phyloP scores from a whole-genome alignment of 163 green algal genomes.

The Scenedesmus sp. region DNA sequence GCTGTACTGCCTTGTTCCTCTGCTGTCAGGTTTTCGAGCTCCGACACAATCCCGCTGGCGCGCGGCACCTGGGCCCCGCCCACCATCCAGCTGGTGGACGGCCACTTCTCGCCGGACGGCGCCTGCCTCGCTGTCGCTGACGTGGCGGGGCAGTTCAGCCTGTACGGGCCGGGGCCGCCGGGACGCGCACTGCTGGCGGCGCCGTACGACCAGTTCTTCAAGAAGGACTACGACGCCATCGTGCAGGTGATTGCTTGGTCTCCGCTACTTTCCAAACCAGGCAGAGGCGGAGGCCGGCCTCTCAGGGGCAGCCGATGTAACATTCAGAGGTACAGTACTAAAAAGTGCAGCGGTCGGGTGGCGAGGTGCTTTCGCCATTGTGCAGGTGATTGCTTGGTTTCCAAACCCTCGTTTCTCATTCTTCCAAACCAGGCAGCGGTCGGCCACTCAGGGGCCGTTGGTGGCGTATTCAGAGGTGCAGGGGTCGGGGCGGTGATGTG shows the following conservation, averaged over 20 bases:
- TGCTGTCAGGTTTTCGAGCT: slow-evolving; percentile 48
- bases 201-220: slow-evolving; percentile 79
- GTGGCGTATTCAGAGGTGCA: no score
- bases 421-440: no score
- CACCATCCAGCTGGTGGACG: slow-evolving; percentile 78
- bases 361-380: no score
- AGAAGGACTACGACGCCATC: slow-evolving; percentile 44
- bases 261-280: no score
- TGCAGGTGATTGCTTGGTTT: no score
- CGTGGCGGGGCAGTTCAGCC: slow-evolving; percentile 73
- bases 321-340: no score
- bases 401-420: no score
- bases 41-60: slow-evolving; percentile 65
- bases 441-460: no score
- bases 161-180: slow-evolving; percentile 53
- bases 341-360: no score
- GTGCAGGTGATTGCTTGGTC: slow-evolving; percentile 60
- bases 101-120: slow-evolving; percentile 72
- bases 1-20: neutral
- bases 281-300: slow-evolving; percentile 18
- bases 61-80: slow-evolving; percentile 75
- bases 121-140: slow-evolving; percentile 63
- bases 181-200: slow-evolving; percentile 34
- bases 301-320: no score
- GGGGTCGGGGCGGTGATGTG: no score